Conservation (phyloP, 148 eudicot genomes). For the Camellia japonica region DNA sequence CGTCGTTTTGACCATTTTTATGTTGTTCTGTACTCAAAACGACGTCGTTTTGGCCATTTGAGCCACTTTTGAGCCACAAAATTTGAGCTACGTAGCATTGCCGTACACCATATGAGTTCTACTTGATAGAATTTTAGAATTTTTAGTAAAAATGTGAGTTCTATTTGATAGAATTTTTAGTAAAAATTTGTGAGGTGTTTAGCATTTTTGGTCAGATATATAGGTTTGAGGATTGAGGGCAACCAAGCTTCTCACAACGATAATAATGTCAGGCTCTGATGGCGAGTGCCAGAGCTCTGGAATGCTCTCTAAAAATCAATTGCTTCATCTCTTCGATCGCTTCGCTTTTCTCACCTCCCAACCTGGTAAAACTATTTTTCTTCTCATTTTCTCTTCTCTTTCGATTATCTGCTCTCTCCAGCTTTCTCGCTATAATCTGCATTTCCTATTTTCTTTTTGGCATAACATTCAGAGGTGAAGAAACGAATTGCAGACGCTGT, state of each 20-base stretch:
- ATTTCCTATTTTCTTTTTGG: not conserved
- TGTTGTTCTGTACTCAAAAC: no score
- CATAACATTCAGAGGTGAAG: slow-evolving; percentile 50
- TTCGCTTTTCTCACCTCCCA: slow-evolving; percentile 68
- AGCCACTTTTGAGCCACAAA: no score
- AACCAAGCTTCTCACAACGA: not conserved
- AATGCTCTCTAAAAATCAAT: slow-evolving; percentile 66
- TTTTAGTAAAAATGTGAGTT: no score
- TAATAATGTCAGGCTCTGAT: not conserved
- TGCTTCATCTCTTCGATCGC: slow-evolving; percentile 65
- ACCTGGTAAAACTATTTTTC: slow-evolving; percentile 32
- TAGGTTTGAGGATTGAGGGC: not conserved
- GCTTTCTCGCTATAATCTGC: not conserved
- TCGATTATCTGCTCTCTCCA: not conserved
- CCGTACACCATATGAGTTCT: no score
- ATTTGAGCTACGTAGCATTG: no score
- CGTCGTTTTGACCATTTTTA: no score
- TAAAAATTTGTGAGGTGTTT: no score
- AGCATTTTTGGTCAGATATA: no score
- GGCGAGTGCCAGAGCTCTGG: slow-evolving; percentile 48
- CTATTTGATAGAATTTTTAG: no score
- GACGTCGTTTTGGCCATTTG: no score
- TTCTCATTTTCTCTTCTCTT: not conserved
- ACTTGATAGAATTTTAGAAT: no score
- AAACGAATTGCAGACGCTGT: slow-evolving; percentile 70